These are phyloP conservation scores for Cryptococcus hybrid DNA, from an alignment of 1,284 basidiomycete species.

Conservation along the genomic window DNA sequence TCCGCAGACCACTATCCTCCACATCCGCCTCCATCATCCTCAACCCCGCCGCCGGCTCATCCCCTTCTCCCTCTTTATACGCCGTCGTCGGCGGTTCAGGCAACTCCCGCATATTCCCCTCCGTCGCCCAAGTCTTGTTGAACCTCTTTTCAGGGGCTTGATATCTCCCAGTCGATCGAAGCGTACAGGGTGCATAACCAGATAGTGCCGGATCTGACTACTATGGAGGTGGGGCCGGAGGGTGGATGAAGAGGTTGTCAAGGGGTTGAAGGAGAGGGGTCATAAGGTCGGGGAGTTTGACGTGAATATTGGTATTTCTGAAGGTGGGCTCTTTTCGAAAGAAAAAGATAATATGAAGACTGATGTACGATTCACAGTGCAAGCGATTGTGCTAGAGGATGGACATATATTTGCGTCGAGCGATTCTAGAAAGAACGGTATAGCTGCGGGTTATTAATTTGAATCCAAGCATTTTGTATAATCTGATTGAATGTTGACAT, in stretches of 20 bases:
- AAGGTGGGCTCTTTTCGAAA: slow-evolving; percentile 29
- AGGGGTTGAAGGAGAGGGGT: slow-evolving; percentile 60
- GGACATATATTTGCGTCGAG: slow-evolving; percentile 49
- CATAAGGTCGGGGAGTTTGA: slow-evolving; percentile 64
- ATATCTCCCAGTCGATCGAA: slow-evolving; percentile 78
- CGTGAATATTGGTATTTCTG: slow-evolving; percentile 45
- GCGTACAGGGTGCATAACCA: slow-evolving; percentile 89
- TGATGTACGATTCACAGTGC: slow-evolving; percentile 56
- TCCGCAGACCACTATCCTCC: slow-evolving; percentile 67
- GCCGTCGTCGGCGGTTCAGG: slow-evolving; percentile 80
- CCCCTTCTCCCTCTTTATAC: slow-evolving; percentile 57
- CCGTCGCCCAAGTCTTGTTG: slow-evolving; percentile 76
- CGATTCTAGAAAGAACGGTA: slow-evolving; percentile 47
- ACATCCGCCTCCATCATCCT: slow-evolving; percentile 79
- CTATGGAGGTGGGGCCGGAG: slow-evolving; percentile 59
- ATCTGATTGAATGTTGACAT: too few relatives aligned
- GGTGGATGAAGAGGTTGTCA: slow-evolving; percentile 56
- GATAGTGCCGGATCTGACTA: slow-evolving; percentile 65
- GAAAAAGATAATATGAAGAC: too few relatives aligned
- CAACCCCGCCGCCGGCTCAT: slow-evolving; percentile 40
- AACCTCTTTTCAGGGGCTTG: slow-evolving; percentile 81
- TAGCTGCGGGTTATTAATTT: slow-evolving; percentile 44
- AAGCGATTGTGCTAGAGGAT: slow-evolving; percentile 62
- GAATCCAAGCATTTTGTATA: too few relatives aligned
- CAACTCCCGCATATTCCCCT: slow-evolving; percentile 78